Evolutionary conservation across 2,329 filamentous ascomycete species (phyloP), one percentile per base, ranked within the genome.

Genomic region (Penicillium verrucosum): DNA sequence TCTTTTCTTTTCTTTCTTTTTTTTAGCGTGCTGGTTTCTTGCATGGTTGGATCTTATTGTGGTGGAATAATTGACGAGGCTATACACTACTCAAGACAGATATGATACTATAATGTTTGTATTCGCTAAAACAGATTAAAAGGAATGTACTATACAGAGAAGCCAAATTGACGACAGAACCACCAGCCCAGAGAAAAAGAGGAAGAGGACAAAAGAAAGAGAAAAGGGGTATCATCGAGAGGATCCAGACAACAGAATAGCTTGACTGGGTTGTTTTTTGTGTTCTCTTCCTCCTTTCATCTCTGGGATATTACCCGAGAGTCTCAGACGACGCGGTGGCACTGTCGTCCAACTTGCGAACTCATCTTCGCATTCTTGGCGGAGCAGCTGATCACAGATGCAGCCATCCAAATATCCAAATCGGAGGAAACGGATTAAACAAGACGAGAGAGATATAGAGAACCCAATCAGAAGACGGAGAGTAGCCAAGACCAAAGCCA

Each of bases 211-310:
- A 21, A 34, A 44, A 14, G 16, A 40, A 42, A 46, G 42, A 51
- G 43, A 42, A 29, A 52, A 54, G 50, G 62, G 61, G 61, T 64
- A 64, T 62, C 62, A 59, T 60, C 40, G 51, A 52, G 44, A 48
- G 40, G 42, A 51, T 45, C 49, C 49, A 48, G 51, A 51, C 44
- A 36, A 52, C 41, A 44, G 23, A 41, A 44, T 43, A 40, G 53
- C 44, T 38, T 48, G 40, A 50, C 45, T 54, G 52, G 48, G 25
- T 9, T 37, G 51, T 29, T 54, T 54, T 43, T 23, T 52, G 14
- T 40, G 51, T 49, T 25, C 49, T 54, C 56, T 52, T 34, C 51
- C 36, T 52, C 51, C 9, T 14, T 42, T n/a, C 21, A 45, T 40
- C 42, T 42, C 29, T 29, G 25, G 48, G 34, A 46, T 46, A 46